phyloP scores from a whole-genome alignment of 208 protist genomes.

The Trypanosoma rangeli region DNA sequence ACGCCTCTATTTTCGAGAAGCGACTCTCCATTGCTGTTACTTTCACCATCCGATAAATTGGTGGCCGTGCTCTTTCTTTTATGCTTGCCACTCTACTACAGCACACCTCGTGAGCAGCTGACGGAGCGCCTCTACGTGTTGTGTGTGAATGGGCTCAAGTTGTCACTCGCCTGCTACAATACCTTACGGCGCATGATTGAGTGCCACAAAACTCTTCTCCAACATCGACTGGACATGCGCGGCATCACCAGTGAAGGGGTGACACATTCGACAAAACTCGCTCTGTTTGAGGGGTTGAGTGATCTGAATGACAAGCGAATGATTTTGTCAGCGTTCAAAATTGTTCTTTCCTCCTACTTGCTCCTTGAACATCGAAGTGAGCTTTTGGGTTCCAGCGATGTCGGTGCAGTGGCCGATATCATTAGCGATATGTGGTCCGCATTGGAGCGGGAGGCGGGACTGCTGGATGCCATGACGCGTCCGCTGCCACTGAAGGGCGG shows the following conservation, averaged over 20 bases:
- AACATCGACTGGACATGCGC: constrained; percentile 26
- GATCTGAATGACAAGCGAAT: constrained; percentile 60
- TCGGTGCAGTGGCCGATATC: constrained; percentile 4
- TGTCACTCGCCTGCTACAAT: constrained; percentile 52
- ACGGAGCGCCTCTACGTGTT: constrained; percentile 57
- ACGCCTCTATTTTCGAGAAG: constrained; percentile 34
- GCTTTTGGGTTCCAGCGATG: constrained; percentile 14
- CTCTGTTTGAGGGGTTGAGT: constrained; percentile 54
- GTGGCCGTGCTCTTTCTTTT: constrained; percentile 43
- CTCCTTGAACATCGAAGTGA: constrained; percentile 35
- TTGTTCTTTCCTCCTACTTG: constrained; percentile 65
- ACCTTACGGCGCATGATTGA: constrained; percentile 65
- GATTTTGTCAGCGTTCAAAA: constrained; percentile 36
- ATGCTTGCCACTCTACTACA: constrained; percentile 52
- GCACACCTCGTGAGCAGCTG: constrained; percentile 25
- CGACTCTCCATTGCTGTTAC: constrained; percentile 18
- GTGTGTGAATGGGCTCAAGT: constrained; percentile 79
- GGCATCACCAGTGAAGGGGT: constrained; percentile 19
- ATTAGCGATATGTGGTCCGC: constrained; percentile 35
- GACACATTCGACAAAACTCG: constrained; percentile 28
- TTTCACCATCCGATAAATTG: constrained; percentile 28
- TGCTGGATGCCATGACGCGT: constrained; percentile 47
- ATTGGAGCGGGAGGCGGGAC: constrained; percentile 37
- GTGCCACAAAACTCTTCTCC: constrained; percentile 52
- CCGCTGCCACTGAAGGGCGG: constrained; percentile 68